A percentile compares a stretch with the other conserved stretches of the same genome.
These are phyloP conservation scores for Persicaria maculosa DNA, from an alignment of 148 eudicot genomes.

Conservation along the genomic window DNA sequence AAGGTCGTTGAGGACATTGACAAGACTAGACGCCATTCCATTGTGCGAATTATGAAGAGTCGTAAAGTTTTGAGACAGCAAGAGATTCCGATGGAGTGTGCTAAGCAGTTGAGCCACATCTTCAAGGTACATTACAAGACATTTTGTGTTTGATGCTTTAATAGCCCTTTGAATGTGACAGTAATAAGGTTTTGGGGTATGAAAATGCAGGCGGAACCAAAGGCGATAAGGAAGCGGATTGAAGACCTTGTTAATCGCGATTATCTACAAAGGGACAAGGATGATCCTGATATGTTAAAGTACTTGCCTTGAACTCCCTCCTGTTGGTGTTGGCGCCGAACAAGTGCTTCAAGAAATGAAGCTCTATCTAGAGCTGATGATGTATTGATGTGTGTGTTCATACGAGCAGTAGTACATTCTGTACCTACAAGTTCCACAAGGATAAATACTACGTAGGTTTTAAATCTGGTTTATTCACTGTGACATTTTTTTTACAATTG, in stretches of 20 bases:
- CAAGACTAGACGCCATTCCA: constrained; percentile 35
- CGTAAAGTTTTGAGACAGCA: constrained; percentile 31
- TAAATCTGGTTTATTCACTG: no score
- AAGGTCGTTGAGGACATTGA: constrained; percentile 41
- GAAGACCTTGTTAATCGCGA: constrained; percentile 47
- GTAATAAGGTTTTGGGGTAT: neutral
- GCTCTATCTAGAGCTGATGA: neutral
- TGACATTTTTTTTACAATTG: no score
- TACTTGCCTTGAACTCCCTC: constrained; percentile 32
- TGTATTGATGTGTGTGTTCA: neutral
- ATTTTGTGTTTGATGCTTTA: neutral
- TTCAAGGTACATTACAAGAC: constrained; percentile 25
- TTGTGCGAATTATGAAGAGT: constrained; percentile 38
- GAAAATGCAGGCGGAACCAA: constrained; percentile 39
- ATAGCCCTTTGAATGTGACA: neutral
- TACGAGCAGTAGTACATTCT: no score
- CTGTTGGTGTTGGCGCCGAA: neutral
- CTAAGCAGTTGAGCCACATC: constrained; percentile 36
- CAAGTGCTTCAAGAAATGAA: neutral
- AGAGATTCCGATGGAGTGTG: constrained; percentile 33
- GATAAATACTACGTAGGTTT: no score
- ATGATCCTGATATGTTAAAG: constrained; percentile 26
- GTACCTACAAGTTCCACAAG: no score
- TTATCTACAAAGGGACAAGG: constrained; percentile 43
- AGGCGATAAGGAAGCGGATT: constrained; percentile 41